A percentile compares a stretch with the other conserved stretches of the same genome.
These are phyloP conservation scores for Cutaneotrichosporon sp. DNA, from an alignment of 1,284 basidiomycete species.

Conservation along the genomic window DNA sequence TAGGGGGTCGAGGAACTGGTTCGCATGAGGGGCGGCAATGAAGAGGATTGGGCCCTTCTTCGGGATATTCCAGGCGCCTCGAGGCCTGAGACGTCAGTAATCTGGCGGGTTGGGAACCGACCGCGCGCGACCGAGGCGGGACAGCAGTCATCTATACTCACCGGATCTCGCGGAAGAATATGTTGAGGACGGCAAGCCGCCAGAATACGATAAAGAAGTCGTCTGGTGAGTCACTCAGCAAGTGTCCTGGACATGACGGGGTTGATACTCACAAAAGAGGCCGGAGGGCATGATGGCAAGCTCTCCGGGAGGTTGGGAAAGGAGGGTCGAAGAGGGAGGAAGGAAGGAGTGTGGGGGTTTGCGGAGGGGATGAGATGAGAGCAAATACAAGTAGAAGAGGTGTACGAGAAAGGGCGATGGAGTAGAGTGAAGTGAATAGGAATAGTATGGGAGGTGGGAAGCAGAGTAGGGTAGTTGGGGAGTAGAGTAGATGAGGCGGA, in stretches of 20 bases:
- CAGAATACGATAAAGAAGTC: slow-evolving; percentile 55
- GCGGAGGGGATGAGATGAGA: not conserved
- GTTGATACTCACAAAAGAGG: slow-evolving; percentile 5
- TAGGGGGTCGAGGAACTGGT: slow-evolving; percentile 95
- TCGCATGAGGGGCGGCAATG: slow-evolving; percentile 93
- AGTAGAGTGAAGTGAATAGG: not conserved
- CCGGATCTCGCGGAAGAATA: slow-evolving; percentile 97
- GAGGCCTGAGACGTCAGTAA: slow-evolving; percentile 56
- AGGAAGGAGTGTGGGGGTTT: slow-evolving; percentile 7
- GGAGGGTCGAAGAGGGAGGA: not conserved
- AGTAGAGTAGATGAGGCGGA: not conserved
- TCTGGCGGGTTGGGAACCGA: not conserved
- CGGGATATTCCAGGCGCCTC: slow-evolving; percentile 94
- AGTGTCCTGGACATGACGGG: not conserved
- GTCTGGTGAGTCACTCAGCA: slow-evolving; percentile 30
- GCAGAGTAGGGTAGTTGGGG: not conserved
- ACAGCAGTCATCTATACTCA: slow-evolving; percentile 20
- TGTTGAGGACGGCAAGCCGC: slow-evolving; percentile 74
- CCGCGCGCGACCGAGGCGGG: slow-evolving; percentile 12
- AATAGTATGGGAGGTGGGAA: not conserved
- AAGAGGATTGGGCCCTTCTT: slow-evolving; percentile 91
- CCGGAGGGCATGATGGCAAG: slow-evolving; percentile 1
- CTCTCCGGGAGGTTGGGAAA: not conserved
- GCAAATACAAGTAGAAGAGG: not conserved
- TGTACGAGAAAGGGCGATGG: not conserved